phyloP scores from a whole-genome alignment of 1,284 basidiomycete species.

The Hymenochaete sp. region DNA sequence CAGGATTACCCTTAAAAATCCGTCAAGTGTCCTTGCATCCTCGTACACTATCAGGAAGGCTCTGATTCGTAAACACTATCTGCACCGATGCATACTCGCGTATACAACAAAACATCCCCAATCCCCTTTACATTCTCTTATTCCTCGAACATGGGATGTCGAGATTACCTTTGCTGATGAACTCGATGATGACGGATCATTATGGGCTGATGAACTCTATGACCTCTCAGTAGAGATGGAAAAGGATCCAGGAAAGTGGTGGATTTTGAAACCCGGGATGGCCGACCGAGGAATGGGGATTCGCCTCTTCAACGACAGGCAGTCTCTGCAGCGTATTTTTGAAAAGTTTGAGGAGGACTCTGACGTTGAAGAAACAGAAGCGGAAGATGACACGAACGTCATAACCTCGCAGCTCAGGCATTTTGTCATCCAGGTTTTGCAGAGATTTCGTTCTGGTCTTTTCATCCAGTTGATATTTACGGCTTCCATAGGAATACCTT shows the following conservation, averaged over 20 bases:
- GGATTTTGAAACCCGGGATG: conserved; percentile 96
- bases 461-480: conserved; percentile 11
- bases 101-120: conserved; percentile 67
- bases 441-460: conserved; percentile 13
- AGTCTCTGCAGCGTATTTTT: conserved; percentile 71
- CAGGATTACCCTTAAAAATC: conserved; percentile 47
- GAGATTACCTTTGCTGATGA: conserved; percentile 92
- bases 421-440: conserved; percentile 87
- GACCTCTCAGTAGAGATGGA: conserved; percentile 68
- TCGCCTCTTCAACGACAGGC: conserved; percentile 77
- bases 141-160: conserved; percentile 81
- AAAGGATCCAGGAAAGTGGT: conserved; percentile 53
- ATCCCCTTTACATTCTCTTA: conserved; percentile 44
- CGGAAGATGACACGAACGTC: conserved; percentile 45
- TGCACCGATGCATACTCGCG: conserved; percentile 69
- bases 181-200: conserved; percentile 84
- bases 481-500: conserved; percentile 67
- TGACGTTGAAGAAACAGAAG: conserved; percentile 33
- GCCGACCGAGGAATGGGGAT: conserved; percentile 95
- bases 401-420: conserved; percentile 84
- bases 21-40: conserved; percentile 57
- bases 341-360: conserved; percentile 70
- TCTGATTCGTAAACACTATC: conserved; percentile 91
- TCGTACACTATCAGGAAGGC: conserved; percentile 89
- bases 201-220: conserved; percentile 90